Conservation (phyloP, 176 grass and related monocot species). For the Guadua angustifolia region DNA sequence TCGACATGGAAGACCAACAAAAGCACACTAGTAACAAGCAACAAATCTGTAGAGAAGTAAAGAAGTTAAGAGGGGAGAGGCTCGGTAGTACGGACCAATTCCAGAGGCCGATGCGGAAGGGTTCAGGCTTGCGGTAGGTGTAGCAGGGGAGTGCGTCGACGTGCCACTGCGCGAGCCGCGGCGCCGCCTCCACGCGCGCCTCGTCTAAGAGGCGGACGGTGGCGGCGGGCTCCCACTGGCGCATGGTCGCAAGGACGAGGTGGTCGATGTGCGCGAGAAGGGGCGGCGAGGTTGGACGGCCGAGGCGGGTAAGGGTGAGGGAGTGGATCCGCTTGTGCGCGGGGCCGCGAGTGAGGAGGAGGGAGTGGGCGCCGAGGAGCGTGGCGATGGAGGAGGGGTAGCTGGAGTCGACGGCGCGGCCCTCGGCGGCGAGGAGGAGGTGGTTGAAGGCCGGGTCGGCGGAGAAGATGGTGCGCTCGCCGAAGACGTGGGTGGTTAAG, state of each 20-base stretch:
- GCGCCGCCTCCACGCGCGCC: too few relatives aligned
- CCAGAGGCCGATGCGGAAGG: conserved; percentile 93
- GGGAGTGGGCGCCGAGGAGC: conserved; percentile 70
- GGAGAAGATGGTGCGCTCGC: conserved; percentile 94
- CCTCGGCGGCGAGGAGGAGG: conserved; percentile 74
- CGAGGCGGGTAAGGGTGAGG: conserved; percentile 84
- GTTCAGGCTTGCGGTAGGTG: conserved; percentile 64
- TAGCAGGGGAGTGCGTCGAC: too few relatives aligned
- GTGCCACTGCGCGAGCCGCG: too few relatives aligned
- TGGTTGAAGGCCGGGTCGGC: conserved; percentile 89
- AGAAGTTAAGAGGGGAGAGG: too few relatives aligned
- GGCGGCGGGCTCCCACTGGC: conserved; percentile 51
- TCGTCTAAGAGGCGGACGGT: conserved; percentile 57
- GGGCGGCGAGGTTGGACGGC: conserved; percentile 59
- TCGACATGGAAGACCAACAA: conserved; percentile 11
- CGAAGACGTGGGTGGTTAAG: conserved; percentile 89
- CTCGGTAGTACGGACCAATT: conserved; percentile 60
- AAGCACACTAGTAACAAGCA: not conserved
- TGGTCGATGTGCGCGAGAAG: conserved; percentile 72
- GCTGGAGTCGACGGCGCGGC: conserved; percentile 77
- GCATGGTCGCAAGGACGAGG: conserved; percentile 68
- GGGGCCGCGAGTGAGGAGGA: conserved; percentile 69
- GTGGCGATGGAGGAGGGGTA: conserved; percentile 96
- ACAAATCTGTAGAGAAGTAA: not conserved
- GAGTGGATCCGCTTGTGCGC: conserved; percentile 79